A percentile compares a stretch with the other conserved stretches of the same genome.
Evolutionary conservation across 208 protist genomes (phyloP).

Genomic region (Leishmania braziliensis): DNA sequence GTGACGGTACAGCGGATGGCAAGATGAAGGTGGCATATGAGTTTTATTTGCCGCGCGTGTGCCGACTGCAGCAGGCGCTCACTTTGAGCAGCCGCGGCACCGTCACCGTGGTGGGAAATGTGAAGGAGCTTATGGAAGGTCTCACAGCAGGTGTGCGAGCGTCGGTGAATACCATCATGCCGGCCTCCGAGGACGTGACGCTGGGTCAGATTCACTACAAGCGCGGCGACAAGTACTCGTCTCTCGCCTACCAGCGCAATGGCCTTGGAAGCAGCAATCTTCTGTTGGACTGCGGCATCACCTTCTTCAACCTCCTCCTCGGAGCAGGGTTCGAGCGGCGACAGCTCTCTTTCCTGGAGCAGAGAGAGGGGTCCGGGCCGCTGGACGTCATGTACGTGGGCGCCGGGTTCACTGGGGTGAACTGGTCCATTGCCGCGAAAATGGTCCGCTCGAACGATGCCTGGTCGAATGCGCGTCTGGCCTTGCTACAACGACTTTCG

Average conservation of each 20-base stretch:
- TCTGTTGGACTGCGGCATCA: slow-evolving; percentile 80
- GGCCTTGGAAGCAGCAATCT: slow-evolving; percentile 86
- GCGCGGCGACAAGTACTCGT: slow-evolving; percentile 76
- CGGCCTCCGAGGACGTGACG: slow-evolving; percentile 83
- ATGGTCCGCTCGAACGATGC: slow-evolving; percentile 70
- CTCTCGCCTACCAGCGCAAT: slow-evolving; percentile 76
- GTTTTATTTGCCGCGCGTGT: slow-evolving; percentile 61
- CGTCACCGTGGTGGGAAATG: slow-evolving; percentile 43
- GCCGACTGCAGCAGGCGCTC: slow-evolving; percentile 71
- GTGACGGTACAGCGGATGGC: slow-evolving; percentile 58
- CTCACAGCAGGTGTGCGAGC: slow-evolving; percentile 56
- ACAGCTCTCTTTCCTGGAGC: slow-evolving; percentile 81
- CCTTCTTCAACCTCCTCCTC: slow-evolving; percentile 81
- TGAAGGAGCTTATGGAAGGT: slow-evolving; percentile 72
- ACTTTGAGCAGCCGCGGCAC: slow-evolving; percentile 63
- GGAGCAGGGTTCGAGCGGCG: slow-evolving; percentile 85
- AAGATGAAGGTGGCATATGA: slow-evolving; percentile 82
- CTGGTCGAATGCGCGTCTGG: slow-evolving; percentile 71
- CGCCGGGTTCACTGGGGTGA: slow-evolving; percentile 72
- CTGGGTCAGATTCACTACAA: slow-evolving; percentile 62
- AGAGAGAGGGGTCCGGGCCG: slow-evolving; percentile 59
- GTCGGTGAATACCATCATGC: slow-evolving; percentile 79
- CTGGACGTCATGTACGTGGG: slow-evolving; percentile 83
- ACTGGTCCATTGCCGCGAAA: slow-evolving; percentile 84
- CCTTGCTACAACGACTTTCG: slow-evolving; percentile 65